Evolutionary conservation across 2,329 filamentous ascomycete genomes (phyloP), one percentile per base, ranked within the genome.

Genomic region (Xylaria sp.): DNA sequence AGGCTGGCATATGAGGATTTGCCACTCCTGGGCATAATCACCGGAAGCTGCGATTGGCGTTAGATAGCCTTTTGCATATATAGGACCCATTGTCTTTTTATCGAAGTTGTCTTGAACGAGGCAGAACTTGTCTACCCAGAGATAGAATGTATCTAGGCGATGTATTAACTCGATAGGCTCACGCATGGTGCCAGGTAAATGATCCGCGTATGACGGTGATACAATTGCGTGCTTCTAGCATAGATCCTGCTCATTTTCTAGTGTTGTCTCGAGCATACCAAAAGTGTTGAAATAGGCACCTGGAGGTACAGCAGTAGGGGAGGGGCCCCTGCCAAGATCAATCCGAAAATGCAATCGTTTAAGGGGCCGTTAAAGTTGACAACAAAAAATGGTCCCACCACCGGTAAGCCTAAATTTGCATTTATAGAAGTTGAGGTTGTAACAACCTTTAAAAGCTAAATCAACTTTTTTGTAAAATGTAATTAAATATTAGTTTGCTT

Each of bases 381-480:
- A n/a, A n/a, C n/a, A n/a, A n/a, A n/a, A n/a, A 45, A 45, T 10
- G 41, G 20, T 4, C 41, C 41, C 0, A 20, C n/a, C 41, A 23
- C n/a, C 9, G 41, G 20, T n/a, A 45, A 23, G 9, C 41, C 12
- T 20, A n/a, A 45, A 20, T 12, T n/a, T 10, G 41, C n/a, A 45
- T 9, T 45, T 10, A 8, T 23, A n/a, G 41, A 45, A 6, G n/a
- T 7, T 45, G 18, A 1, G n/a, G n/a, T 45, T n/a, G 34, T 25
- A 20, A 20, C 4, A 3, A n/a, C 36, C 59, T 43, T 13, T 18
- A 12, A 61, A 13, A 12, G 53, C 34, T 12, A 1, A 12, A 32
- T 43, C 36, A 13, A 61, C 59, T 12, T 53, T 61, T 9, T 28
- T 34, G 34, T 46, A 61, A 20, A 43, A n/a, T n/a, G n/a, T n/a